Evolutionary conservation across 768 basidiomycete genomes (phyloP).

Genomic region (Pisolithus microcarpus): DNA sequence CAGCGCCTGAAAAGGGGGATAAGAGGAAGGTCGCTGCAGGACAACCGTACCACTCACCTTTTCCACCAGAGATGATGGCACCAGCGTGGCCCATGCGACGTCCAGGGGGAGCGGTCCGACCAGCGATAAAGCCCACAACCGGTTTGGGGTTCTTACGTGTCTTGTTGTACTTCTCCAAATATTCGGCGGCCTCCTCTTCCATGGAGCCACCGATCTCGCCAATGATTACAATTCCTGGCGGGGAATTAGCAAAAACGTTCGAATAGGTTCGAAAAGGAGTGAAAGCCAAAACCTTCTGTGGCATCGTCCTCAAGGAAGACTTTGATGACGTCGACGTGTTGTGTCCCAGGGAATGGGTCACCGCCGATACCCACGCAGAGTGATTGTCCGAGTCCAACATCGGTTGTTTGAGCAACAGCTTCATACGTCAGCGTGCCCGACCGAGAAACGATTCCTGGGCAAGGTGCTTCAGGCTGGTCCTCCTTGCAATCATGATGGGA

Average conservation of each 20-base stretch:
- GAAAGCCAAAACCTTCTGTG: constrained; percentile 69
- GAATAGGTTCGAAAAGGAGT: not conserved
- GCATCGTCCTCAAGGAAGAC: constrained; percentile 91
- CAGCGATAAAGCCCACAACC: constrained; percentile 96
- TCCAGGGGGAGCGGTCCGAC: constrained; percentile 95
- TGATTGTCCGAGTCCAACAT: constrained; percentile 92
- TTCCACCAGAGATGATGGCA: constrained; percentile 96
- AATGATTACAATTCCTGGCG: constrained; percentile 86
- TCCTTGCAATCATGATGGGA: not conserved
- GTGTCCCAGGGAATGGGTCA: constrained; percentile 93
- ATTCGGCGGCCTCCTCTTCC: constrained; percentile 99
- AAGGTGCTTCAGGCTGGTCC: not conserved
- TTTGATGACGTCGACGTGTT: constrained; percentile 93
- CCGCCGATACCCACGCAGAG: constrained; percentile 97
- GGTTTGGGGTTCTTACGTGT: constrained; percentile 83
- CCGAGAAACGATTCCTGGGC: constrained; percentile 82
- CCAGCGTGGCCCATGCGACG: constrained; percentile 98
- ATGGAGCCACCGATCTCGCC: constrained; percentile 99
- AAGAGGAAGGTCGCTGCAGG: not conserved
- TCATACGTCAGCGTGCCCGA: constrained; percentile 97
- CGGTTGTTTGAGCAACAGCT: constrained; percentile 95
- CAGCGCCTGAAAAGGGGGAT: constrained; percentile 52
- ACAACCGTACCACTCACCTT: constrained; percentile 47
- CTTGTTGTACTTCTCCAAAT: constrained; percentile 89
- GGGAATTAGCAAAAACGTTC: constrained; percentile 4